These are phyloP conservation scores for Talaromyces sp. DNA, from an alignment of 2,329 filamentous ascomycete species.

Conservation along the genomic window DNA sequence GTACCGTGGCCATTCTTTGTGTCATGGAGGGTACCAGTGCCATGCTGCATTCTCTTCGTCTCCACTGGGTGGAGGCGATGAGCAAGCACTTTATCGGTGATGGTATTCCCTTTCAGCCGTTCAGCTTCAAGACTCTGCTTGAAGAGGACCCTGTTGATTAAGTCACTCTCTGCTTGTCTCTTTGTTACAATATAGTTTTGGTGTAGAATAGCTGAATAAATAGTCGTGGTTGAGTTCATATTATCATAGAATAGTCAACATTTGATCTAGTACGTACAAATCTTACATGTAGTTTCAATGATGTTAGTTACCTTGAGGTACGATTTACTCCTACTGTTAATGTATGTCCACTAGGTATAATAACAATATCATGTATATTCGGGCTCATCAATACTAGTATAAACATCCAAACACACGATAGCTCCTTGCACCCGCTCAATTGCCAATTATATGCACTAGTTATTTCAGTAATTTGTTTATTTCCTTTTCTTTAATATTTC, in stretches of 20 bases:
- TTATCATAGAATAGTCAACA: background rate
- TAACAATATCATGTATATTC: background rate
- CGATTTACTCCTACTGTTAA: no score
- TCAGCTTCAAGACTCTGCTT: slow-evolving; percentile 77
- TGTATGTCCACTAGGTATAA: background rate
- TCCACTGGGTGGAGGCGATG: slow-evolving; percentile 97
- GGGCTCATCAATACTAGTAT: background rate
- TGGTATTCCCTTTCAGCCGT: slow-evolving; percentile 80
- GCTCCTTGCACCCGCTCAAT: background rate
- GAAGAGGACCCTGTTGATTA: slow-evolving; percentile 66
- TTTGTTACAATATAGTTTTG: background rate
- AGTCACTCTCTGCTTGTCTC: slow-evolving; percentile 3
- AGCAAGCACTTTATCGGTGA: slow-evolving; percentile 95
- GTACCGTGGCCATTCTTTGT: slow-evolving; percentile 75
- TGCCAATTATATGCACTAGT: background rate
- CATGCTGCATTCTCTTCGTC: slow-evolving; percentile 85
- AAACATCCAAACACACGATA: background rate
- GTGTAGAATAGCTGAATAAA: background rate
- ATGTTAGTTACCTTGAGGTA: no score
- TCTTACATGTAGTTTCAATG: no score
- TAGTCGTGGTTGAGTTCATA: background rate
- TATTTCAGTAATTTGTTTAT: background rate
- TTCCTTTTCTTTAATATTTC: background rate
- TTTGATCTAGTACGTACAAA: background rate
- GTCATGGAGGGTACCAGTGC: slow-evolving; percentile 95